Evolutionary conservation across 2,329 filamentous ascomycete genomes (phyloP), one percentile per base, ranked within the genome.

Genomic region (Calonectria pseudoreteaudii): DNA sequence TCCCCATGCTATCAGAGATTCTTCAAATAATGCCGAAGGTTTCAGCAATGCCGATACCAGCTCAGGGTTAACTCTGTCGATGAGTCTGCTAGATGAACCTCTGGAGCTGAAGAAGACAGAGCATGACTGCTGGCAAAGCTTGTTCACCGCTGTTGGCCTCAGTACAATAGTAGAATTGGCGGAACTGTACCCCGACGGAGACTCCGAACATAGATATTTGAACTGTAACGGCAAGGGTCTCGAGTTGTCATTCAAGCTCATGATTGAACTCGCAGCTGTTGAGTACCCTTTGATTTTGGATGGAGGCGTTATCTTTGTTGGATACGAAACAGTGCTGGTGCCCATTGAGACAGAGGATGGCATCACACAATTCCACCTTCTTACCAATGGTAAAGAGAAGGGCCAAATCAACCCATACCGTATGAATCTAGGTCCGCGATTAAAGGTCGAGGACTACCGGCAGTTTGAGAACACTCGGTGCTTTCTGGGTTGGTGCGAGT

Each of bases 401-500:
- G 58, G 64, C 5, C 64, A 66, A 50, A 50, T 66, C 10, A 66
- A 66, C 44, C 64, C 64, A 1, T 50, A 66, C 14, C 26, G 4
- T 7, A 36, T 66, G 18, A 11, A 66, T 26, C 44, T 66, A 4
- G 64, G 64, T 10, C 6, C 28, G 16, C 64, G 64, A 3, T n/a
- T 66, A 23, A 50, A 34, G 16, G 20, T 20, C 2, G 3, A 14
- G 3, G 64, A 66, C 31, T 23, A 26, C 26, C 20, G 28, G 18
- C 64, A 26, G 38, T 38, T 66, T 23, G 41, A 50, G 10, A 28
- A 26, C 11, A 23, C 20, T 30, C 64, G 64, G 3, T 66, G 64
- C 30, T 66, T 66, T 34, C 44, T 66, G 7, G 64, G 64, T 9
- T 66, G 64, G 64, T 66, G 64, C 13, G 41, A 52, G 28, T 50